Evolutionary conservation across 2,329 filamentous ascomycete genomes (phyloP), one percentile per base, ranked within the genome.

Genomic region (Chrysoporthe puriensis): DNA sequence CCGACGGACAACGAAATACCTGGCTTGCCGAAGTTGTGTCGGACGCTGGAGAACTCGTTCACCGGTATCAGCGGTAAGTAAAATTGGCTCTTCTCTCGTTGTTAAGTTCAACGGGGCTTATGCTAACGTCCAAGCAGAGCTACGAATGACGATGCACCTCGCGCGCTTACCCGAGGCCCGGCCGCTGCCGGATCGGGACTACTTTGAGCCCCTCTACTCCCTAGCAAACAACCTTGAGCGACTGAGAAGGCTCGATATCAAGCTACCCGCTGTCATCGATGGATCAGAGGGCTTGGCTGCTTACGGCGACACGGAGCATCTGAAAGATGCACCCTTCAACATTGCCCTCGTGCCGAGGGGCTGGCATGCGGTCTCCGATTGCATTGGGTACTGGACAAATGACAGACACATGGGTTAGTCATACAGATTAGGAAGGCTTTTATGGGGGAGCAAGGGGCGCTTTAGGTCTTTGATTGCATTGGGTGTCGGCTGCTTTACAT

Each of bases 161-260:
- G 14, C 34, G 4, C 32, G 5, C 18, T 52, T 16, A 18, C 4
- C 3, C 8, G 21, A 3, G 0, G 2, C n/a, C 8, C 40, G 11
- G 18, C 8, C 14, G 16, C 9, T 65, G 13, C 66, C 66, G 3
- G 18, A 21, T 7, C 32, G 32, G 3, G 48, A 57, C 5, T n/a
- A 26, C 3, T 57, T 68, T 11, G 43, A 36, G 14, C 57, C 66
- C 4, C n/a, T 68, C 1, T 62, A 65, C 26, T 7, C 21, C 8
- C 57, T 68, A 2, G 42, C 66, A n/a, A 14, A 1, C 18, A 50
- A 21, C 1, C 16, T 58, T 21, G 16, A 44, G 1, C 48, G 7
- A 13, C 50, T 65, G 13, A 62, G 66, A 5, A 68, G 57, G 58
- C 56, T 68, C 3, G 62, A 68, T 6, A 16, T 65, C n/a, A 61